Evolutionary conservation across 352 stramenopile species (phyloP).

Genomic region (Achlya hypogyna): DNA sequence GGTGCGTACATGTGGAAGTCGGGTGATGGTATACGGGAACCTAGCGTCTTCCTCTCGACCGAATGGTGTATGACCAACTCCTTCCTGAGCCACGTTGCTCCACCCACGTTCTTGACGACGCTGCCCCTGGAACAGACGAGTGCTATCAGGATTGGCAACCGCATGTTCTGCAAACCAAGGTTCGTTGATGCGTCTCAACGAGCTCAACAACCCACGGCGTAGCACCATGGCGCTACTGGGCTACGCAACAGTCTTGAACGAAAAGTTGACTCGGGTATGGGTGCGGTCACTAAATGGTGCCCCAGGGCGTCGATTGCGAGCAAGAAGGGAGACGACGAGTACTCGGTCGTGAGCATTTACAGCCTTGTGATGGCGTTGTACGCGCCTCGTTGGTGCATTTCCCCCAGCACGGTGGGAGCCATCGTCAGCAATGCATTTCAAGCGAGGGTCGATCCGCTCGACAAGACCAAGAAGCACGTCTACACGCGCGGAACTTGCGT

Average conservation of each 20-base stretch:
- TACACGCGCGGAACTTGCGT: constrained; percentile 1
- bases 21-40: too few relatives aligned
- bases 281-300: neutral
- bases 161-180: constrained; percentile 20
- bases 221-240: constrained; percentile 14
- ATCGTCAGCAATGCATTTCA: neutral
- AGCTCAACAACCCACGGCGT: neutral
- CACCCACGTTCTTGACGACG: constrained; percentile 1
- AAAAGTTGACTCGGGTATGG: neutral
- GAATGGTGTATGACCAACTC: constrained; percentile 14
- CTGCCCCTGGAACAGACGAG: constrained; percentile 11
- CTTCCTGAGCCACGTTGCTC: neutral
- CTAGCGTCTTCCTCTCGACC: constrained; percentile 5
- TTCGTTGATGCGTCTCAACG: neutral
- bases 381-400: neutral
- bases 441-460: neutral
- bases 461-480: neutral
- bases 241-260: constrained; percentile 1
- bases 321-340: neutral
- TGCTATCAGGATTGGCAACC: constrained; percentile 19
- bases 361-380: neutral
- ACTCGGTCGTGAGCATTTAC: neutral
- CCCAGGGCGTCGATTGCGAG: neutral
- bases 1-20: too few relatives aligned
- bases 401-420: neutral